phyloP scores from a whole-genome alignment of 768 basidiomycete species.

The Hygrophorus russula region DNA sequence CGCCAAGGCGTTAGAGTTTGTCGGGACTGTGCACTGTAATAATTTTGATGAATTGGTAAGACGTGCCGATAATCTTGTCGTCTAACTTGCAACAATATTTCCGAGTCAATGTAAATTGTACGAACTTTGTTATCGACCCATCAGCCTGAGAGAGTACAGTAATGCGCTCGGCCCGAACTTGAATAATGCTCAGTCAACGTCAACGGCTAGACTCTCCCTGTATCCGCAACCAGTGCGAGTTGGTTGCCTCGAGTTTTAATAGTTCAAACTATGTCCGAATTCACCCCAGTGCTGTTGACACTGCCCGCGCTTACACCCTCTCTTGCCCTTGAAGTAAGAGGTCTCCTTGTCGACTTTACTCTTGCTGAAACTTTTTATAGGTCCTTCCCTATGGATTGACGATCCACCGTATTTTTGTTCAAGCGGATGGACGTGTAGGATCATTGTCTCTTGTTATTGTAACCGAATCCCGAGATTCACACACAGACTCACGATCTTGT shows the following conservation, averaged over 20 bases:
- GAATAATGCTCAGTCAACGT: no score
- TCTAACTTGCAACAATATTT: background rate
- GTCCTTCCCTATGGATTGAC: slow-evolving; percentile 59
- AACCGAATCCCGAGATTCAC: slow-evolving; percentile 1
- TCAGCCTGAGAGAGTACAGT: no score
- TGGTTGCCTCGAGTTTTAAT: no score
- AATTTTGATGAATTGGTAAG: slow-evolving; percentile 6
- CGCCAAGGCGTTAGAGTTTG: slow-evolving; percentile 30
- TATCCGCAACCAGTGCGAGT: background rate
- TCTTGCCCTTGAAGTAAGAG: slow-evolving; percentile 47
- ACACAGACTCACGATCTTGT: slow-evolving; percentile 65
- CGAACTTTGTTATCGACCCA: no score
- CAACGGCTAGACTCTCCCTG: no score
- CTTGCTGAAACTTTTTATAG: slow-evolving; percentile 18
- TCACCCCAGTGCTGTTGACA: slow-evolving; percentile 40
- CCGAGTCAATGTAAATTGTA: no score
- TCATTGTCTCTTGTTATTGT: background rate
- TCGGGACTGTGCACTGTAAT: slow-evolving; percentile 15
- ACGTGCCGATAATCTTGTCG: slow-evolving; percentile 7
- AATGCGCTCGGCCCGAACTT: no score
- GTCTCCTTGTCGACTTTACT: slow-evolving; percentile 3
- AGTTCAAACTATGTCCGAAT: slow-evolving; percentile 43
- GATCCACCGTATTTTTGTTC: slow-evolving; percentile 55
- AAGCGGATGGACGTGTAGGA: slow-evolving; percentile 51
- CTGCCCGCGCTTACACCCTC: slow-evolving; percentile 45